These are phyloP conservation scores for Pythium sukuiense DNA, from an alignment of 352 stramenopile genomes.

Conservation along the genomic window DNA sequence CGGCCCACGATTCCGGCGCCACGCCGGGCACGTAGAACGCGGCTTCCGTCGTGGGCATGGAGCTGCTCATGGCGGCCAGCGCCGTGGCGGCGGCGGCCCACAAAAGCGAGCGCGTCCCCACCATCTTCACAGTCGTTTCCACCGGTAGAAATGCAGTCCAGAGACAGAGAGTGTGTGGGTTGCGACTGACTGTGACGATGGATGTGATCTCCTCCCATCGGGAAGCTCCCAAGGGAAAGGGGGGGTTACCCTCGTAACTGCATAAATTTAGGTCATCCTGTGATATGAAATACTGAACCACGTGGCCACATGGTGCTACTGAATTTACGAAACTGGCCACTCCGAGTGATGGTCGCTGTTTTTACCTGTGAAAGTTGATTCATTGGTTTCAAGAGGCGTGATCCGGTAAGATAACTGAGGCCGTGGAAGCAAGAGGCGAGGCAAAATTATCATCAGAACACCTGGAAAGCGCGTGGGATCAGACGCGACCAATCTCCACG, in stretches of 20 bases:
- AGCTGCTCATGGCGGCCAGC: slow-evolving; percentile 7
- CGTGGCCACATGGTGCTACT: background rate
- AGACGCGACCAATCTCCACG: slow-evolving; percentile 1
- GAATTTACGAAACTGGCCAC: background rate
- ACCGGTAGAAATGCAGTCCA: slow-evolving; percentile 6
- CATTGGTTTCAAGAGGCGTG: slow-evolving; percentile 1
- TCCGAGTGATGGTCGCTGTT: slow-evolving; percentile 19
- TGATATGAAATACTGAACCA: slow-evolving; percentile 3
- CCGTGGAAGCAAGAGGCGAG: background rate
- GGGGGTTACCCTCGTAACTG: background rate
- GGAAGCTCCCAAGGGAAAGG: background rate
- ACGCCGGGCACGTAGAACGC: slow-evolving; percentile 88
- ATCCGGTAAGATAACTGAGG: slow-evolving; percentile 16
- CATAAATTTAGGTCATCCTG: slow-evolving; percentile 7
- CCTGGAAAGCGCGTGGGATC: background rate
- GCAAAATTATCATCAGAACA: background rate
- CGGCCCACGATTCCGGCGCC: slow-evolving; percentile 78
- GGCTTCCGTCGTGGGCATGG: slow-evolving; percentile 31
- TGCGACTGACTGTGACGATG: slow-evolving; percentile 8
- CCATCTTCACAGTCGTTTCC: slow-evolving; percentile 7
- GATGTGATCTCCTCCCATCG: slow-evolving; percentile 2
- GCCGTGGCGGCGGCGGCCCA: slow-evolving; percentile 12
- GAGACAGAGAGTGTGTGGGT: slow-evolving; percentile 15
- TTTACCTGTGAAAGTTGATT: slow-evolving; percentile 13
- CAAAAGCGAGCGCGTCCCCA: slow-evolving; percentile 24